Evolutionary conservation across 2,329 filamentous ascomycete species (phyloP).

Genomic region (Neonectria neomacrospora): DNA sequence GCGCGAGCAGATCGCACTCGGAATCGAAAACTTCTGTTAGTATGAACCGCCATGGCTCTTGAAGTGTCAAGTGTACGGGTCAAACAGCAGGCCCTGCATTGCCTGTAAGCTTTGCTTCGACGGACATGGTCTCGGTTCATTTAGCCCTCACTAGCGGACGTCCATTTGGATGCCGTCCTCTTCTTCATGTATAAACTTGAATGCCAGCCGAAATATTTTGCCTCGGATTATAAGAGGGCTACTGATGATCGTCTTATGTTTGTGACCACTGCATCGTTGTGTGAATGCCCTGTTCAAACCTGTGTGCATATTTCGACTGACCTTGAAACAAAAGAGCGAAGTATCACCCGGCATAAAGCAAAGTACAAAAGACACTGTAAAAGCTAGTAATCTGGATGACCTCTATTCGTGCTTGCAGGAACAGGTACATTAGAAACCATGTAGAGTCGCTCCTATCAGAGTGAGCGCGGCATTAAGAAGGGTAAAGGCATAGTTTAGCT

Average conservation of each 20-base stretch:
- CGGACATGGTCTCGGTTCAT: background rate
- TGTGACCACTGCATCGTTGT: background rate
- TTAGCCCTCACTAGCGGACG: background rate
- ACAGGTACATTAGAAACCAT: background rate
- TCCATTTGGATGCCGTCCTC: constrained; percentile 8
- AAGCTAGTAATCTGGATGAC: too few relatives aligned
- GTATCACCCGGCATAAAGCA: too few relatives aligned
- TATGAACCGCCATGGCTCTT: background rate
- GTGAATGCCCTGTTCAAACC: background rate
- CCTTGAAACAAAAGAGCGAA: too few relatives aligned
- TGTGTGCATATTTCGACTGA: background rate
- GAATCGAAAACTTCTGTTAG: background rate
- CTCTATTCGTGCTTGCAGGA: background rate
- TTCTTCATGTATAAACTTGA: constrained; percentile 26
- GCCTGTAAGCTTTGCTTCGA: background rate
- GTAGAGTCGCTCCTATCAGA: background rate
- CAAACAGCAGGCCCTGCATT: constrained; percentile 8
- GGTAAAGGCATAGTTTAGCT: background rate
- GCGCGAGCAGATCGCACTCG: background rate
- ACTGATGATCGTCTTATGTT: background rate
- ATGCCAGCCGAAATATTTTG: background rate
- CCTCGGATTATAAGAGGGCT: constrained; percentile 5
- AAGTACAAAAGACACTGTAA: too few relatives aligned
- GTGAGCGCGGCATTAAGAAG: background rate
- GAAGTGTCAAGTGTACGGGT: background rate